Conservation (phyloP, 495 filamentous ascomycete species). For the Hyaloscypha hepaticicola region DNA sequence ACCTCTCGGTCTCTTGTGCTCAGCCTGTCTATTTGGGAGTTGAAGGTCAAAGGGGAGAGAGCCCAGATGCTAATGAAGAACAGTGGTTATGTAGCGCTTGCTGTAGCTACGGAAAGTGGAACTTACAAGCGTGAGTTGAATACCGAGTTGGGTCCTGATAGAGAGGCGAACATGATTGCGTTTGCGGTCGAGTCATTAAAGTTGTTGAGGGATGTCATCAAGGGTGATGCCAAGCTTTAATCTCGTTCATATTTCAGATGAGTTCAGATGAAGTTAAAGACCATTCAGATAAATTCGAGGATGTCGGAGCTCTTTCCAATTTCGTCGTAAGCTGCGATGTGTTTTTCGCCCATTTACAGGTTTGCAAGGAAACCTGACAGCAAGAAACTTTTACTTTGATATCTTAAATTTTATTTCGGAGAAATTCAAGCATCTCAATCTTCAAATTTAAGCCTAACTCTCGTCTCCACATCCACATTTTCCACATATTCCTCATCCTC, state of each 20-base stretch:
- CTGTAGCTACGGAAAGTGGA: conserved; percentile 49
- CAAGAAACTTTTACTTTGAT: no score
- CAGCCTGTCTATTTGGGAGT: neutral
- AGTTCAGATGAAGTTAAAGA: no score
- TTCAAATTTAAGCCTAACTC: neutral
- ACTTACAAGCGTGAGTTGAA: conserved; percentile 51
- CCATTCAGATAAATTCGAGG: no score
- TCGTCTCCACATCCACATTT: neutral
- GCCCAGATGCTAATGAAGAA: conserved; percentile 4
- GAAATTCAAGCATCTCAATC: neutral
- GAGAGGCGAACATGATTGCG: conserved; percentile 59
- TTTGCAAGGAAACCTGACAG: no score
- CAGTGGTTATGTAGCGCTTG: conserved; percentile 60
- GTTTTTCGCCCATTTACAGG: no score
- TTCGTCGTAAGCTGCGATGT: no score
- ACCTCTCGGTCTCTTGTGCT: neutral
- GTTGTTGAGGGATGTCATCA: conserved; percentile 56
- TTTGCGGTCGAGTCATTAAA: conserved; percentile 58
- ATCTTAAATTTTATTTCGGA: no score
- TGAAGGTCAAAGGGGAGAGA: neutral
- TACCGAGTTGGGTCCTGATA: conserved; percentile 49
- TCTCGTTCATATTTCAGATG: neutral
- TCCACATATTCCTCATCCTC: neutral
- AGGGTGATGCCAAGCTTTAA: conserved; percentile 43
- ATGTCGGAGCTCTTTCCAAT: no score